Conservation (phyloP, 2,329 filamentous ascomycete species). For the Neonectria magnoliae region DNA sequence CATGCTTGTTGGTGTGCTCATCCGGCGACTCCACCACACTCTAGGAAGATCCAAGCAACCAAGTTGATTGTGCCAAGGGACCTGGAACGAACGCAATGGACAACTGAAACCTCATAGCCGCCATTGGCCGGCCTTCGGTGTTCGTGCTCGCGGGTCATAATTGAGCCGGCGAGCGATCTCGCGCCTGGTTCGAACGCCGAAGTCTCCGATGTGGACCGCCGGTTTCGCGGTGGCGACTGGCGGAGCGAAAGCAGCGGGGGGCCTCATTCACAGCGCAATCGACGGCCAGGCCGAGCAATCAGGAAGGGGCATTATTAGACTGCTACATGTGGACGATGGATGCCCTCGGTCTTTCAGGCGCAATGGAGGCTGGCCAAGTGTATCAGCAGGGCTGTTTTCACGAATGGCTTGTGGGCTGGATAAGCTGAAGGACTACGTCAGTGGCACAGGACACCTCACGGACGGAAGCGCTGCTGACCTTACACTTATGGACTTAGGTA, state of each 20-base stretch:
- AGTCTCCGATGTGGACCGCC: conserved; percentile 6
- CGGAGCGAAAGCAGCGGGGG: neutral
- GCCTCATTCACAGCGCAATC: conserved; percentile 17
- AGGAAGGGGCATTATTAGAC: neutral
- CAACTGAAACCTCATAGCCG: neutral
- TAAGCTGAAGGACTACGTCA: neutral
- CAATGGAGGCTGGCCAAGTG: neutral
- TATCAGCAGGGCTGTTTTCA: neutral
- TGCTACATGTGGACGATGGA: too few species aligned
- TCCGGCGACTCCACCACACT: neutral
- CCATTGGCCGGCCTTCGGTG: neutral
- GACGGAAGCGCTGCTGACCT: conserved; percentile 1
- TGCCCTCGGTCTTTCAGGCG: neutral
- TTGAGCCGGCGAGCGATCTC: conserved; percentile 1
- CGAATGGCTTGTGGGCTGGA: neutral
- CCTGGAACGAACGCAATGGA: neutral
- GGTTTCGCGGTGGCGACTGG: conserved; percentile 12
- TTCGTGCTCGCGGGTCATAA: neutral
- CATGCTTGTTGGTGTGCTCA: neutral
- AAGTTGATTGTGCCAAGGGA: too few species aligned
- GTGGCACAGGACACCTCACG: neutral
- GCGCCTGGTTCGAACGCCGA: conserved; percentile 4
- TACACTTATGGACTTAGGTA: neutral
- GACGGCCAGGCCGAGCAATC: conserved; percentile 8
- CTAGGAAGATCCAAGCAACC: neutral